These are phyloP conservation scores for Fusarium acutatum DNA, from an alignment of 2,329 filamentous ascomycete genomes.

Conservation along the genomic window DNA sequence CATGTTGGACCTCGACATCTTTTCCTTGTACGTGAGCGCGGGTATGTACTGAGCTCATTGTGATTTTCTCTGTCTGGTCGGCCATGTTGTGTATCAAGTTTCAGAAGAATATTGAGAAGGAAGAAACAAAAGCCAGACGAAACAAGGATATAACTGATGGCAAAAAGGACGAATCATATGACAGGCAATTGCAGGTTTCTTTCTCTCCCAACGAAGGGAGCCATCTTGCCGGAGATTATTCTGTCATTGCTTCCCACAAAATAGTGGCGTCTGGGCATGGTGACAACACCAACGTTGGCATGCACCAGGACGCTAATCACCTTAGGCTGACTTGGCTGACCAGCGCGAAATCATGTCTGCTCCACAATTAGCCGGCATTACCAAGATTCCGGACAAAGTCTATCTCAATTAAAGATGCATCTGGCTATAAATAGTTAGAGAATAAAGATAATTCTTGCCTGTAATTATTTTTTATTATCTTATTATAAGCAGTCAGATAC, in stretches of 20 bases:
- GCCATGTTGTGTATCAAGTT: conserved; percentile 6
- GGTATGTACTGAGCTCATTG: conserved; percentile 76
- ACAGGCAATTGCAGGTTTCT: neutral
- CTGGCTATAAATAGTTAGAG: neutral
- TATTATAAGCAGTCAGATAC: neutral
- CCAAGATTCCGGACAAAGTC: neutral
- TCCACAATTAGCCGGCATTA: neutral
- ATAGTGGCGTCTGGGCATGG: neutral
- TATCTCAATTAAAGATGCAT: neutral
- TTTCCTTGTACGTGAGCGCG: neutral
- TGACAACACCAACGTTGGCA: neutral
- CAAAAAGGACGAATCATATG: neutral
- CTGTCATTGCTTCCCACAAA: neutral
- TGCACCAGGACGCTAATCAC: neutral
- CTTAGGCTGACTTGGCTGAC: neutral
- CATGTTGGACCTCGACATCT: neutral
- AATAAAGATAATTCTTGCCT: neutral
- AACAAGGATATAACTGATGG: neutral
- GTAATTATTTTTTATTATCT: neutral
- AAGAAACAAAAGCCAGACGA: neutral
- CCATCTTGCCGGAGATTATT: neutral
- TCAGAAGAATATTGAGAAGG: neutral
- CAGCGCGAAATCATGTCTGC: neutral
- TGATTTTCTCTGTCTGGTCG: conserved; percentile 50
- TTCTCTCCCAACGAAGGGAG: neutral